Base-by-base conservation (phyloP, 1,139 yeast genomes). In the Petasospora rhodanensis region DNA sequence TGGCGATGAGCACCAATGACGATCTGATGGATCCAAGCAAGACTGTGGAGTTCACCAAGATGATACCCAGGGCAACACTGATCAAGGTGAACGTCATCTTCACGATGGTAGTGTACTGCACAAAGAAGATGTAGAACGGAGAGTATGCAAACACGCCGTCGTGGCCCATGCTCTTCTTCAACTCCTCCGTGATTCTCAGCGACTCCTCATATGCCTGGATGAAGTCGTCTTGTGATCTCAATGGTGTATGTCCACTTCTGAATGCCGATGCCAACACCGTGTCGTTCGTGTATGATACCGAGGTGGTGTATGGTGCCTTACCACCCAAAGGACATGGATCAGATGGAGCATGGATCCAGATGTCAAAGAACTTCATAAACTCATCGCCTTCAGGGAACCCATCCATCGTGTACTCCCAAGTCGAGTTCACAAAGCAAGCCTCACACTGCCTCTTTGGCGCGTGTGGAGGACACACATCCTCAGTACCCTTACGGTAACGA, bases 291-390 rank as follows among this genome's bases (percentile, higher is more conserved):
- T 64, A 64, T 1, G 68, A 57, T 13, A 91, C 65, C 0, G 93
- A 69, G 6, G 65, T 60, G 1, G 83, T 70, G 52, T 89, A 91
- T 0, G 97, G 95, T 0, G 97, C 97, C 51, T 84, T 82, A 2
- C 98, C 98, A 4, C 96, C 97, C 19, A 91, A 64, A 1, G 97
- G 96, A 58, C 98, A 91, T 4, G 93, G 87, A 49, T 85, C 94
- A 38, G 95, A 82, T 27, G 85, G 85, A 1, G 84, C 61, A 26
- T 76, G 68, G 19, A 91, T 84, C 98, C 98, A 91, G 29, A 80
- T 75, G 17, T 73, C 59, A 54, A 86, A 81, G 51, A 68, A 86
- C 30, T 63, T 64, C 77, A 84, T 74, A 49, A 91, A 91, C 26
- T 79, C 81, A 0, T 68, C 67, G 14, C 79, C 83, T 45, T 75